phyloP scores from a whole-genome alignment of 495 filamentous ascomycete genomes.

The Xylaria bambusicola region DNA sequence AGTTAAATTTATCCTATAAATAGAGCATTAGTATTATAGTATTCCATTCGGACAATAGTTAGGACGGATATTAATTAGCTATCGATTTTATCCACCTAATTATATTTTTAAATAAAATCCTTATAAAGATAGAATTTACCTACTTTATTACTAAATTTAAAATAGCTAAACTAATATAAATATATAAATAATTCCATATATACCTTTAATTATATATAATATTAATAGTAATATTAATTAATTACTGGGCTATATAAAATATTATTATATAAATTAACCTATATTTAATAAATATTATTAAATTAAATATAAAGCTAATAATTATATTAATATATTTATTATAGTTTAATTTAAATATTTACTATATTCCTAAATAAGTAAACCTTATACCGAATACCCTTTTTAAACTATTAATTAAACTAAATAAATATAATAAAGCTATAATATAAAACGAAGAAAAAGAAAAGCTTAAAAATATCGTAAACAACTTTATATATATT shows the following conservation, averaged over 20 bases:
- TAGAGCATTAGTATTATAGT: background rate
- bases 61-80: background rate
- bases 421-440: background rate
- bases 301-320: background rate
- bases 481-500: too few species aligned
- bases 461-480: too few species aligned
- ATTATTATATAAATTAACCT: slow-evolving; percentile 7
- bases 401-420: background rate
- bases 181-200: background rate
- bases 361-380: background rate
- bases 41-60: background rate
- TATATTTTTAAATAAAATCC: slow-evolving; percentile 1
- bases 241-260: slow-evolving; percentile 3
- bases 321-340: slow-evolving; percentile 8
- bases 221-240: slow-evolving; percentile 4
- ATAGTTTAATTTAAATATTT: background rate
- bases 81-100: background rate
- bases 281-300: slow-evolving; percentile 10
- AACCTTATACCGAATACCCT: background rate
- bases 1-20: background rate
- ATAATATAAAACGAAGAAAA: background rate
- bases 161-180: background rate
- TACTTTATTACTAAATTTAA: slow-evolving; percentile 3
- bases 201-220: slow-evolving; percentile 1
- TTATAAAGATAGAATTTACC: slow-evolving; percentile 5